These are phyloP conservation scores for Candida nemodendra DNA, from an alignment of 805 yeast genomes.

Conservation along the genomic window DNA sequence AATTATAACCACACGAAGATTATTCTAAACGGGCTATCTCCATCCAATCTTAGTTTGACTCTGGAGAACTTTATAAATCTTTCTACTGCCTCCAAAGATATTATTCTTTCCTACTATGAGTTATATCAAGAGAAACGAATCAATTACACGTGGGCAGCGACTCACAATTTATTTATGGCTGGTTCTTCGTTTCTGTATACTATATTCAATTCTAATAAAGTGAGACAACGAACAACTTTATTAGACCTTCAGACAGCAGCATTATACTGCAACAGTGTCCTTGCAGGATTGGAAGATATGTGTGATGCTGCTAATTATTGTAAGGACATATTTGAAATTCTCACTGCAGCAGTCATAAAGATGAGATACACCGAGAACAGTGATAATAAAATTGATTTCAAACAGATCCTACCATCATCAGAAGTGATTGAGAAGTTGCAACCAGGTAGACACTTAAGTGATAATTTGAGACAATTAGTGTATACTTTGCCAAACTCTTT, in stretches of 20 bases:
- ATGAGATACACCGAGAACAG: slow-evolving; percentile 45
- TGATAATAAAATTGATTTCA: slow-evolving; percentile 25
- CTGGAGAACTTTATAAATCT: slow-evolving; percentile 54
- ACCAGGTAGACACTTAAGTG: slow-evolving; percentile 37
- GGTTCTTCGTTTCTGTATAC: slow-evolving; percentile 82
- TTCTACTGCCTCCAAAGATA: slow-evolving; percentile 61
- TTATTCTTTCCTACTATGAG: slow-evolving; percentile 61
- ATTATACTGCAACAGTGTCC: slow-evolving; percentile 51
- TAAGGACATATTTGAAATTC: slow-evolving; percentile 65
- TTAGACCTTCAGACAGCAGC: slow-evolving; percentile 51
- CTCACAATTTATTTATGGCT: slow-evolving; percentile 84
- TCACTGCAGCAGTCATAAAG: slow-evolving; percentile 68
- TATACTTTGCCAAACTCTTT: slow-evolving; percentile 31
- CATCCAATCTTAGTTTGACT: slow-evolving; percentile 57
- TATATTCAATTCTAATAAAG: slow-evolving; percentile 64
- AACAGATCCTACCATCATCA: slow-evolving; percentile 27
- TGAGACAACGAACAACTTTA: slow-evolving; percentile 43
- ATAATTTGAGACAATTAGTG: slow-evolving; percentile 39
- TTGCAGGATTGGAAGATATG: slow-evolving; percentile 59
- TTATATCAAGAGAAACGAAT: slow-evolving; percentile 56
- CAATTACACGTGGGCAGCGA: slow-evolving; percentile 92
- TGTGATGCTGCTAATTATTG: slow-evolving; percentile 81
- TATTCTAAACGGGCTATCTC: slow-evolving; percentile 74
- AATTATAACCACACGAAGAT: slow-evolving; percentile 76
- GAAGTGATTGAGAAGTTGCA: slow-evolving; percentile 30